Conservation (phyloP, 1,139 yeast genomes). For the Diutina rugosa region DNA sequence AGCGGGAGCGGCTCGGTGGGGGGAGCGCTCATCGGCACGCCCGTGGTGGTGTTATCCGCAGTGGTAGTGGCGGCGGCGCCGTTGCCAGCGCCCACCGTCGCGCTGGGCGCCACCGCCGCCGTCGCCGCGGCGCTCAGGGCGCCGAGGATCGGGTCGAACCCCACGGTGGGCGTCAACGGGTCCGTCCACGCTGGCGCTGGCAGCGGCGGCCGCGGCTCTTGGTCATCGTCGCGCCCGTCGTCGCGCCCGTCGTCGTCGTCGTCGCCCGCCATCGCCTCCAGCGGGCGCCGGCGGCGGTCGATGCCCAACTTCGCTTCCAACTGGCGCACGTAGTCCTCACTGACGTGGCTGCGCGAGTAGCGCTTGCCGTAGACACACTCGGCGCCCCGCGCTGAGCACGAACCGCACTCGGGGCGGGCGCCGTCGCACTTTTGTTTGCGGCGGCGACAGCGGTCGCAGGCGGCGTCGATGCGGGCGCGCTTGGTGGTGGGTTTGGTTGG, state of each 20-base stretch:
- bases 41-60: background rate
- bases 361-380: slow-evolving; percentile 1
- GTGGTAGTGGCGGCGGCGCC: background rate
- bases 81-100: background rate
- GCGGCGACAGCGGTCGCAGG: slow-evolving; percentile 2
- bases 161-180: background rate
- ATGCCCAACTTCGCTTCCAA: slow-evolving; percentile 1
- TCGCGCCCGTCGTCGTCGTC: background rate
- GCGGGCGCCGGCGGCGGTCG: background rate
- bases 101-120: too few species aligned
- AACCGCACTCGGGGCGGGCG: background rate
- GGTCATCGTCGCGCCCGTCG: background rate
- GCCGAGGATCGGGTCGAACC: background rate
- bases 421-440: slow-evolving; percentile 1
- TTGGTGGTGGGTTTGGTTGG: background rate
- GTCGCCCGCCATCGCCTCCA: background rate
- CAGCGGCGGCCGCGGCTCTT: background rate
- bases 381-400: background rate
- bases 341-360: background rate
- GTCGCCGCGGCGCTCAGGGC: background rate
- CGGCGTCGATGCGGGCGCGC: background rate
- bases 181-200: background rate
- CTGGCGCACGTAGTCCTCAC: background rate
- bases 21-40: background rate
- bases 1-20: background rate